Percentiles rank a stretch among this genome's conserved stretches.
Evolutionary conservation across 805 yeast genomes (phyloP).

Genomic region (Kodamaea fukazawae): DNA sequence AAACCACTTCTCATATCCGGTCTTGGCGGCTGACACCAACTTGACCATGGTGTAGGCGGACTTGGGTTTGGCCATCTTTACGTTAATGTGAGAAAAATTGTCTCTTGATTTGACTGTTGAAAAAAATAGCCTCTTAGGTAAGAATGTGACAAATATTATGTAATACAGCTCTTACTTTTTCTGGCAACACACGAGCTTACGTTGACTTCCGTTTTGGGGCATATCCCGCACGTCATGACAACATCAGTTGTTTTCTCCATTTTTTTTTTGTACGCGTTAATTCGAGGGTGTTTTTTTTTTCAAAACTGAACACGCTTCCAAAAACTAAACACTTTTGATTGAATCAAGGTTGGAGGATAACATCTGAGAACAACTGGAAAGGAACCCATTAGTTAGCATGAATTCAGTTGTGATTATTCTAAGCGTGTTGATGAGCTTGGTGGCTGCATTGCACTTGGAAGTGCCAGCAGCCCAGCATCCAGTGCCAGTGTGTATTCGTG

Average conservation of each 20-base stretch:
- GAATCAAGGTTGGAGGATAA: not conserved
- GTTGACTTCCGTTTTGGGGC: constrained; percentile 11
- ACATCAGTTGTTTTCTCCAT: not conserved
- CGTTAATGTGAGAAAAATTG: constrained; percentile 3
- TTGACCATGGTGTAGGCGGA: constrained; percentile 80
- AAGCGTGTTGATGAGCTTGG: constrained; percentile 22
- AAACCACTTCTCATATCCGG: constrained; percentile 83
- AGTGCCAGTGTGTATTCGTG: constrained; percentile 82
- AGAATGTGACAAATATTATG: too few relatives aligned
- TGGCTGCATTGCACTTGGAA: constrained; percentile 49
- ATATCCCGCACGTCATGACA: not conserved
- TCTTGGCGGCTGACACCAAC: constrained; percentile 82
- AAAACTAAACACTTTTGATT: constrained; percentile 5
- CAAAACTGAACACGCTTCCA: constrained; percentile 16
- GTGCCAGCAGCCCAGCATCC: constrained; percentile 47
- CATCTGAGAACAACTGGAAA: not conserved
- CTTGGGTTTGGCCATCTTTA: constrained; percentile 48
- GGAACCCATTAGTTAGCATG: constrained; percentile 7
- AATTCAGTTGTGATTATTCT: constrained; percentile 14
- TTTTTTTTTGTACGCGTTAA: constrained; percentile 5
- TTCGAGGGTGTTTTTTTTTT: constrained; percentile 8
- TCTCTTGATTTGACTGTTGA: not conserved
- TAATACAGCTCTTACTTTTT: too few relatives aligned
- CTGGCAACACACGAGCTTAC: not conserved
- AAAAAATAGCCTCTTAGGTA: not conserved